phyloP scores from a whole-genome alignment of 2,329 filamentous ascomycete species.

The Fonsecaea pugnacius region DNA sequence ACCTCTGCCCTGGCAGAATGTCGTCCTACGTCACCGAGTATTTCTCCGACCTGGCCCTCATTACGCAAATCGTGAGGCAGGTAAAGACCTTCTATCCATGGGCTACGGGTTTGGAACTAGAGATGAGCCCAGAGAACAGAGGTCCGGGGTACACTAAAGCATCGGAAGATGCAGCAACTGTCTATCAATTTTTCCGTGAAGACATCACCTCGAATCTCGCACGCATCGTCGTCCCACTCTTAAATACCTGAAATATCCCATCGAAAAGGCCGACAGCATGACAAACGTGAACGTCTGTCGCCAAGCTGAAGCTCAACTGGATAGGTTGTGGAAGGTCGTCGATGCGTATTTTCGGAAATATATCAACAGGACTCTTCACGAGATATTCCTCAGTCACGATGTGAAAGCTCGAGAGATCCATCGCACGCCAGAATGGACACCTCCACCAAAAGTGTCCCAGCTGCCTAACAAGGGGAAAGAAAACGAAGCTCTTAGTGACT shows the following conservation, averaged over 20 bases:
- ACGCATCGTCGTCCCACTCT: slow-evolving; percentile 13
- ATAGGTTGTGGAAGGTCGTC: slow-evolving; percentile 52
- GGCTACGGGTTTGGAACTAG: slow-evolving; percentile 48
- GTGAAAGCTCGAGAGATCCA: slow-evolving; percentile 16
- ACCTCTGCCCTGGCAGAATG: slow-evolving; percentile 47
- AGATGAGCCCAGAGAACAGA: slow-evolving; percentile 34
- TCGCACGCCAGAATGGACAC: slow-evolving; percentile 15
- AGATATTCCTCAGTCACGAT: slow-evolving; percentile 10
- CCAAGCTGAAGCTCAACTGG: slow-evolving; percentile 54
- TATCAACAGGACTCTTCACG: slow-evolving; percentile 16
- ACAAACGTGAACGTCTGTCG: slow-evolving; percentile 53
- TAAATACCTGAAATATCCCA: slow-evolving; percentile 54
- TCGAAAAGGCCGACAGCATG: slow-evolving; percentile 53
- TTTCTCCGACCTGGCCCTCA: slow-evolving; percentile 54
- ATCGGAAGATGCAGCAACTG: slow-evolving; percentile 7
- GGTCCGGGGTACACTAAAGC: background rate
- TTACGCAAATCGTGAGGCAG: slow-evolving; percentile 52
- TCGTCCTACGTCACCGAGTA: slow-evolving; percentile 44
- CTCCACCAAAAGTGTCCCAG: slow-evolving; percentile 12
- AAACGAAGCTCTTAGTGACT: slow-evolving; percentile 10
- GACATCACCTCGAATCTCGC: background rate
- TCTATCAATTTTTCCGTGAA: background rate
- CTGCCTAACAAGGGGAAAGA: slow-evolving; percentile 9
- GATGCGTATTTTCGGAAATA: slow-evolving; percentile 37
- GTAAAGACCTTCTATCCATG: slow-evolving; percentile 55